phyloP scores from a whole-genome alignment of 2,329 filamentous ascomycete genomes.

The Piedraia hortae region DNA sequence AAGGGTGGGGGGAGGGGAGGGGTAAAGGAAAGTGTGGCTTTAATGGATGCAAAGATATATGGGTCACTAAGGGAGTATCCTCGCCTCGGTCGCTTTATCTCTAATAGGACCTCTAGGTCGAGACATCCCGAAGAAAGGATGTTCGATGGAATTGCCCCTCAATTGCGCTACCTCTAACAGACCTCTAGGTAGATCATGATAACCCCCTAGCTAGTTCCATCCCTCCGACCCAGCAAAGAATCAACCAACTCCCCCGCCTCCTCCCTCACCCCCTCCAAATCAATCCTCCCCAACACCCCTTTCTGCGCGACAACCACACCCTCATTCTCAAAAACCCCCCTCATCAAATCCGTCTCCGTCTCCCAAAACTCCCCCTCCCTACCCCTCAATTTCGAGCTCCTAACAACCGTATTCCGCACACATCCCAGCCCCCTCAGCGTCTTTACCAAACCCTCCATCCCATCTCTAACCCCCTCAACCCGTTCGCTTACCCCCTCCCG shows the following conservation, averaged over 20 bases:
- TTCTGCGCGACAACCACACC: conserved; percentile 47
- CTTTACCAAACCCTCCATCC: conserved; percentile 30
- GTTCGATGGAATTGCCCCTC: too few species aligned
- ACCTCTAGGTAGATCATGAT: too few species aligned
- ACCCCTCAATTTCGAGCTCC: conserved; percentile 42
- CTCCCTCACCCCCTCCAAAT: conserved; percentile 30
- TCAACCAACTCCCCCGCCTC: conserved; percentile 35
- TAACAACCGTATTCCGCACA: conserved; percentile 49
- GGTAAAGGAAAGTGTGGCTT: too few species aligned
- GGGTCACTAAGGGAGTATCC: too few species aligned
- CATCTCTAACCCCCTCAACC: conserved; percentile 29
- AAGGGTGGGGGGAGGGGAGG: too few species aligned
- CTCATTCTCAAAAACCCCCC: conserved; percentile 49
- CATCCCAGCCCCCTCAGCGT: conserved; percentile 48
- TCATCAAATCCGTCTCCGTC: conserved; percentile 44
- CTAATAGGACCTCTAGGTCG: too few species aligned
- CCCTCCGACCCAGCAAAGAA: conserved; percentile 3
- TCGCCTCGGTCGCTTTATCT: too few species aligned
- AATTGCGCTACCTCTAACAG: too few species aligned
- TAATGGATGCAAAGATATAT: too few species aligned
- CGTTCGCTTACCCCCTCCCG: conserved; percentile 35
- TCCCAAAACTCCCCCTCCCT: conserved; percentile 51
- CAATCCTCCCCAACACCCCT: conserved; percentile 35
- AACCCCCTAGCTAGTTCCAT: not conserved
- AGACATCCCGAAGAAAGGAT: too few species aligned